A percentile compares a stretch with the other conserved stretches of the same genome.
These are phyloP conservation scores for Umbelopsis sp. DNA, from an alignment of 192 early-diverging fungal species.

Conservation along the genomic window DNA sequence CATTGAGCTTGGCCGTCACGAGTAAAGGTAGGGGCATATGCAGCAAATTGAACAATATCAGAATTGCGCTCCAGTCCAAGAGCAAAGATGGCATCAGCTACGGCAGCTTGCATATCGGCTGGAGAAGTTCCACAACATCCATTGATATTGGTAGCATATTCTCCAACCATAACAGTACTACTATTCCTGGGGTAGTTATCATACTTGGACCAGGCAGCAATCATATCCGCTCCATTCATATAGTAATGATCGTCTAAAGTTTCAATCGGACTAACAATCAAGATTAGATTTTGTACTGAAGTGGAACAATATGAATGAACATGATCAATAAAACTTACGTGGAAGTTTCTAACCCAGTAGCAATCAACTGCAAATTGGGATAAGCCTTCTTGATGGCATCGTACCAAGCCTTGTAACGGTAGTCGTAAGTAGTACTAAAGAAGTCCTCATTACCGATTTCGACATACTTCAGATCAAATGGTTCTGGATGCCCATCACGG, in stretches of 20 bases:
- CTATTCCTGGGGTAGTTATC: constrained; percentile 35
- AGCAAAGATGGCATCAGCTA: constrained; percentile 30
- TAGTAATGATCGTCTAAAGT: constrained; percentile 31
- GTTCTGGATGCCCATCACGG: constrained; percentile 28
- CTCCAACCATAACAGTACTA: constrained; percentile 30
- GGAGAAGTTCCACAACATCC: constrained; percentile 26
- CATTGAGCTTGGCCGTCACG: constrained; percentile 31
- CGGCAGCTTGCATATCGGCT: constrained; percentile 31
- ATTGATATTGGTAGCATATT: constrained; percentile 33
- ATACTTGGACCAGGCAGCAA: constrained; percentile 17
- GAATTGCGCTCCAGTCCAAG: constrained; percentile 34
- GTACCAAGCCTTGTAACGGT: constrained; percentile 36
- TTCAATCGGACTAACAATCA: constrained; percentile 3
- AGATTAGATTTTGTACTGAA: background rate
- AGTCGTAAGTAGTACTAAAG: constrained; percentile 26
- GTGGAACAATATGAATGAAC: background rate
- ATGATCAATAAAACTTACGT: background rate
- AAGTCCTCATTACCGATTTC: constrained; percentile 38
- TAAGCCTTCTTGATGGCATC: constrained; percentile 32
- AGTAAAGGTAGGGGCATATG: constrained; percentile 32
- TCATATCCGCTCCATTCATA: constrained; percentile 7
- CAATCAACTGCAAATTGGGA: constrained; percentile 24
- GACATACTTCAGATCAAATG: constrained; percentile 29
- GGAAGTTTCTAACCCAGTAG: constrained; percentile 19
- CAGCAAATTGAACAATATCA: constrained; percentile 27